Conservation (phyloP, 306 rosid genomes). For the Sicyos edulis region DNA sequence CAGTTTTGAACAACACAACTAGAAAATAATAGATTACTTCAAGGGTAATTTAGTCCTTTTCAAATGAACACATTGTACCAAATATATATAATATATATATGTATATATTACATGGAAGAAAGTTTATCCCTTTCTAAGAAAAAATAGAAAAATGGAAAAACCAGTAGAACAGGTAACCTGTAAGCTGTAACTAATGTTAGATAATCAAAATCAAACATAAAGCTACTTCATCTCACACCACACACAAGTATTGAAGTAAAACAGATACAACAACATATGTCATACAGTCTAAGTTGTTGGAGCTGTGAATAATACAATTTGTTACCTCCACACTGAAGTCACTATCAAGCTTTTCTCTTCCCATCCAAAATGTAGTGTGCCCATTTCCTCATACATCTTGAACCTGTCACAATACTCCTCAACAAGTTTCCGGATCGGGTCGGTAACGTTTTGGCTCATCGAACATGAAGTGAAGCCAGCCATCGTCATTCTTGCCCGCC, state of each 20-base stretch:
- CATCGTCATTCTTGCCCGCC: constrained; percentile 96
- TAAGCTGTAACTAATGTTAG: constrained; percentile 16
- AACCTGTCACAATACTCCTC: constrained; percentile 61
- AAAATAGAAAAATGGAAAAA: neutral
- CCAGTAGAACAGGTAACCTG: constrained; percentile 5
- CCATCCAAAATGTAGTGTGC: constrained; percentile 91
- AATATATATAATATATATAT: neutral
- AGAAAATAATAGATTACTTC: neutral
- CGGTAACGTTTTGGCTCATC: constrained; percentile 38
- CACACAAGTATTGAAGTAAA: constrained; percentile 31
- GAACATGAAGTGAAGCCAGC: constrained; percentile 74
- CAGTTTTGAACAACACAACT: constrained; percentile 6
- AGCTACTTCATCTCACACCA: constrained; percentile 19
- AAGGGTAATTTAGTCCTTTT: neutral
- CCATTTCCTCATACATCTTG: constrained; percentile 68
- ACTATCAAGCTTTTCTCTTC: constrained; percentile 81
- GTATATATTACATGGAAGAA: neutral
- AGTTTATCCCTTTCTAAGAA: neutral
- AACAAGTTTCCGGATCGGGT: constrained; percentile 40
- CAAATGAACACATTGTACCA: neutral
- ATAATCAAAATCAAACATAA: constrained; percentile 13
- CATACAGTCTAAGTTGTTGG: neutral
- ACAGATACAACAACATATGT: constrained; percentile 21
- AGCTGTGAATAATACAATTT: neutral
- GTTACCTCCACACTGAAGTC: constrained; percentile 87